A percentile compares a stretch with the other conserved stretches of the same genome.
phyloP scores from a whole-genome alignment of 2,329 filamentous ascomycete genomes.

The Iodosphaeria phyllophila region DNA sequence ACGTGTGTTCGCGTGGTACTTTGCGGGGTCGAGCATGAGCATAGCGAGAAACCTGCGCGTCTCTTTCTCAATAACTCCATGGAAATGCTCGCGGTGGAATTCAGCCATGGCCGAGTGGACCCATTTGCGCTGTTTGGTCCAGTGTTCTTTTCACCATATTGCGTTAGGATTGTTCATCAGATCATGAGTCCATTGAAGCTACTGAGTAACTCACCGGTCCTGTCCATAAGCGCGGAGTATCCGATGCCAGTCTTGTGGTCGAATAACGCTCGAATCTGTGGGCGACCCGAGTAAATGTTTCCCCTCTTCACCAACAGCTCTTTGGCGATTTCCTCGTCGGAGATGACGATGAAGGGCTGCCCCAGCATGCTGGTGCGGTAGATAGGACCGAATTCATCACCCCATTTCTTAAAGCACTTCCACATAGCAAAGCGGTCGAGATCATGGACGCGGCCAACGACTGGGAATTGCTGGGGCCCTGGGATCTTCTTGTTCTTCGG shows the following conservation, averaged over 20 bases:
- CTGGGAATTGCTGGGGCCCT: constrained; percentile 25
- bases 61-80: constrained; percentile 28
- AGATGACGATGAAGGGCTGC: constrained; percentile 19
- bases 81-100: constrained; percentile 21
- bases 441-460: constrained; percentile 29
- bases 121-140: constrained; percentile 30
- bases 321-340: constrained; percentile 26
- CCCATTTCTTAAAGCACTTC: constrained; percentile 25
- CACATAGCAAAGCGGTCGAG: constrained; percentile 25
- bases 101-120: constrained; percentile 28
- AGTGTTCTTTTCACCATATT: constrained; percentile 17
- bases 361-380: constrained; percentile 15
- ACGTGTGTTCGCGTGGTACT: constrained; percentile 24
- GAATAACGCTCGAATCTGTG: constrained; percentile 28
- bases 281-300: constrained; percentile 29
- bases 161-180: no score
- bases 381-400: constrained; percentile 12
- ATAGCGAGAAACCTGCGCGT: constrained; percentile 25
- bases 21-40: constrained; percentile 24
- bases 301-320: constrained; percentile 29
- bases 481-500: constrained; percentile 18
- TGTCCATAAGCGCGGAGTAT: constrained; percentile 31
- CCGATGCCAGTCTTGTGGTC: constrained; percentile 27
- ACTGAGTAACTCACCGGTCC: constrained; percentile 19
- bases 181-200: no score